Conservation (phyloP, 495 filamentous ascomycete genomes). For the Neurospora tetrasperma region DNA sequence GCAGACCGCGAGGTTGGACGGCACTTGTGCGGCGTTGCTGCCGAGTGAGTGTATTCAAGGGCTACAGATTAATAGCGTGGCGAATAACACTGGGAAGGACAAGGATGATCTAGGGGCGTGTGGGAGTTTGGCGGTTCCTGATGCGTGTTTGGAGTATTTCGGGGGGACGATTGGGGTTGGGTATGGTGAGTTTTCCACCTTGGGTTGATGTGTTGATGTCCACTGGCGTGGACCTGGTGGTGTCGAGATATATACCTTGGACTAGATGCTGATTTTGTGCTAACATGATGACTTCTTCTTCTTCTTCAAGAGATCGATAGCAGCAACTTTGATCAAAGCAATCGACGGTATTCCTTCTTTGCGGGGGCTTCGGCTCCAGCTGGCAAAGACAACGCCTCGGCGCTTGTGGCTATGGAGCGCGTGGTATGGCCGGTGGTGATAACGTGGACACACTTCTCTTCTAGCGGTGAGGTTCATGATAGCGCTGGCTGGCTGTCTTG, state of each 20-base stretch:
- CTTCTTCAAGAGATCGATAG: not conserved
- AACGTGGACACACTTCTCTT: constrained; percentile 15
- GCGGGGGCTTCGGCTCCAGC: constrained; percentile 2
- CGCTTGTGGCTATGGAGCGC: constrained; percentile 2
- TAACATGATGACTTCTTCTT: not conserved
- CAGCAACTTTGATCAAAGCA: not conserved
- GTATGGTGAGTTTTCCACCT: constrained; percentile 6
- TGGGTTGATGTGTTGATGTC: not conserved
- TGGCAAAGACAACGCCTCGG: constrained; percentile 1
- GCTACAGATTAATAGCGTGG: constrained; percentile 10
- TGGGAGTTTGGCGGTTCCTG: constrained; percentile 6
- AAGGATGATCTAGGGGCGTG: not conserved
- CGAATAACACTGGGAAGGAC: not conserved
- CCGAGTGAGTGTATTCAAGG: constrained; percentile 8
- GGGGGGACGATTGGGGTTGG: not conserved
- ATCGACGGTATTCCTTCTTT: constrained; percentile 7
- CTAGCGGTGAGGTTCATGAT: constrained; percentile 6
- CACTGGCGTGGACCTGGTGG: not conserved
- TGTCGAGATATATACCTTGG: not conserved
- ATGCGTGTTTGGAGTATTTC: constrained; percentile 4
- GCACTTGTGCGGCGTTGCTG: constrained; percentile 3
- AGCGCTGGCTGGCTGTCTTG: constrained; percentile 13
- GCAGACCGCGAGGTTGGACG: not conserved
- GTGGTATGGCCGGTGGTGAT: constrained; percentile 16
- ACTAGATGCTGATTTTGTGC: not conserved